A percentile compares a stretch with the other conserved stretches of the same genome.
Evolutionary conservation across 148 eudicot species (phyloP).

Genomic region (Camellia japonica): DNA sequence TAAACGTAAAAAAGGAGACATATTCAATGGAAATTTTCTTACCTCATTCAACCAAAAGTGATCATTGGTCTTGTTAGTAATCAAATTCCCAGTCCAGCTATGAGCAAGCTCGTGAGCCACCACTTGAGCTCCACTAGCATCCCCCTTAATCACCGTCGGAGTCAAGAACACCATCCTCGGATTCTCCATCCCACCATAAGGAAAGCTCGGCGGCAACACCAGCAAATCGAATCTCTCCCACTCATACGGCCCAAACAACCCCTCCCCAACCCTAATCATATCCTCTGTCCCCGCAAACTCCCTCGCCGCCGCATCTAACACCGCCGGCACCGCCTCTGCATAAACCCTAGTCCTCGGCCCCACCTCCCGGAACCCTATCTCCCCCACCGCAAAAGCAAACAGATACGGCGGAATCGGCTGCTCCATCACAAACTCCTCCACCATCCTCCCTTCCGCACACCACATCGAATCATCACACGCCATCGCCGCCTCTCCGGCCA

Average conservation of each 20-base stretch:
- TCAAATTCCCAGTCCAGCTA: conserved; percentile 98
- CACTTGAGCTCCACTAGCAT: conserved; percentile 90
- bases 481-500: conserved; percentile 56
- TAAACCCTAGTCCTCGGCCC: conserved; percentile 94
- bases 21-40: not conserved
- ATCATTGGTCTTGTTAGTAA: conserved; percentile 91
- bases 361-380: conserved; percentile 71
- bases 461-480: conserved; percentile 70
- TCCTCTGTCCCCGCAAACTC: conserved; percentile 95
- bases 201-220: conserved; percentile 96
- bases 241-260: conserved; percentile 79
- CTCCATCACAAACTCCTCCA: conserved; percentile 96
- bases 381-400: conserved; percentile 98
- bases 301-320: conserved; percentile 74
- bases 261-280: conserved; percentile 92
- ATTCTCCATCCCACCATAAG: conserved; percentile 98
- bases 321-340: conserved; percentile 59
- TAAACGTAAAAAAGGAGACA: not conserved
- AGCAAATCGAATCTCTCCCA: conserved; percentile 99
- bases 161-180: conserved; percentile 97
- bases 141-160: conserved; percentile 95
- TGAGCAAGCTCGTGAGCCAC: conserved; percentile 99
- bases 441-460: conserved; percentile 83
- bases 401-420: conserved; percentile 91
- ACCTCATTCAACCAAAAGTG: conserved; percentile 99